phyloP scores from a whole-genome alignment of 2,329 filamentous ascomycete species.

The Scedosporium aurantiacum region DNA sequence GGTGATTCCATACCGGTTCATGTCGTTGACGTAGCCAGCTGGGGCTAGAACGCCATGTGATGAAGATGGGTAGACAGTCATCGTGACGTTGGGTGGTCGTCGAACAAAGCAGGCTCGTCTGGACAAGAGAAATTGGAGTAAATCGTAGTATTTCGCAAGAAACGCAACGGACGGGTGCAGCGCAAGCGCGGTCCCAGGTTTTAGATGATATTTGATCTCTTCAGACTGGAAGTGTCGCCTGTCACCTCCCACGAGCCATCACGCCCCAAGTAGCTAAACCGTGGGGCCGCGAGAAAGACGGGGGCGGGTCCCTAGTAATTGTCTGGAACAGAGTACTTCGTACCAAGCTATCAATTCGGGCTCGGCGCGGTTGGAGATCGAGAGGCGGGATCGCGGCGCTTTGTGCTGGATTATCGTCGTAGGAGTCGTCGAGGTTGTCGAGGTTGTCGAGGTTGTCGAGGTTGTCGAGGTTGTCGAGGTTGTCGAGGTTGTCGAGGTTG shows the following conservation, averaged over 20 bases:
- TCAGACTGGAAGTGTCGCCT: not conserved
- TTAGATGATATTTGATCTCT: not conserved
- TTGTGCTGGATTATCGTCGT: not conserved
- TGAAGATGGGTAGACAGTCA: not conserved
- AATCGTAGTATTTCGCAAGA: not conserved
- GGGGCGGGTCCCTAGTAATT: not conserved
- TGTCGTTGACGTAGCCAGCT: conserved; percentile 11
- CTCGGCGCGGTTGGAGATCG: not conserved
- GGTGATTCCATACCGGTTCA: conserved; percentile 9
- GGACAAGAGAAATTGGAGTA: not conserved
- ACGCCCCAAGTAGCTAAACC: not conserved
- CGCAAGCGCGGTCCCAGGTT: not conserved
- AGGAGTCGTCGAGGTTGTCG: not conserved
- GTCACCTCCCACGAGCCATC: not conserved
- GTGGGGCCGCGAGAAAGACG: not conserved
- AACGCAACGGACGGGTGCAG: not conserved
- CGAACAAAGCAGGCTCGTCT: not conserved
- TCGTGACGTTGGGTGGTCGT: not conserved
- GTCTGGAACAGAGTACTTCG: not conserved
- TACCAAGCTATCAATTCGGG: not conserved
- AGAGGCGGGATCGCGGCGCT: not conserved
- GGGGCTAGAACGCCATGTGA: conserved; percentile 5
- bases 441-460: not conserved
- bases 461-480: not conserved
- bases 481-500: not conserved